Percentiles rank a stretch among this genome's conserved stretches.
Evolutionary conservation across 352 stramenopile species (phyloP).

Genomic region (Elongisporangium prolatum): DNA sequence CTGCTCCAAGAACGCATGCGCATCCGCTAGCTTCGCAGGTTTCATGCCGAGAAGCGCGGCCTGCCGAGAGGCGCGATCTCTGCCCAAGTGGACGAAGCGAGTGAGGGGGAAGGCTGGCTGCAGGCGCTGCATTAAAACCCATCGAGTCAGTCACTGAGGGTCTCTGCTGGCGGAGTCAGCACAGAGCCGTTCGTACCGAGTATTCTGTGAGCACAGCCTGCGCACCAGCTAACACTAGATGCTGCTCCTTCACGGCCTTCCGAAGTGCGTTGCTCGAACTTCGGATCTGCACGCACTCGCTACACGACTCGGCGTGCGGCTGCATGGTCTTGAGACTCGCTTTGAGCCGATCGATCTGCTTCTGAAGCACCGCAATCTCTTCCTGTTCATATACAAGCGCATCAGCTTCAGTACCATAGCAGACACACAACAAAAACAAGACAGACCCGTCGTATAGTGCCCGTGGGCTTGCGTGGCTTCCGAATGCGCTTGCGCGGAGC

Average conservation of each 20-base stretch:
- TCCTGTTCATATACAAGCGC: conserved; percentile 7
- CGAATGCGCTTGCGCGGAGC: neutral
- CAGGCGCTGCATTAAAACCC: conserved; percentile 16
- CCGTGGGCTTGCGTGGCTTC: conserved; percentile 18
- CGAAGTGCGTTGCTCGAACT: conserved; percentile 18
- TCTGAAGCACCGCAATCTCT: conserved; percentile 14
- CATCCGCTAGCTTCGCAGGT: conserved; percentile 23
- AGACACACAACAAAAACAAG: too few relatives aligned
- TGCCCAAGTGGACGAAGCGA: conserved; percentile 26
- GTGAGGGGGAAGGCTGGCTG: conserved; percentile 26
- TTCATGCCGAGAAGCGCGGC: conserved; percentile 19
- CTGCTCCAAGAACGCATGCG: conserved; percentile 25
- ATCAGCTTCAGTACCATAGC: conserved; percentile 8
- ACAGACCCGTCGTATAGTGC: conserved; percentile 21
- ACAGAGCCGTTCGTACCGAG: conserved; percentile 1
- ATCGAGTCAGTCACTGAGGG: neutral
- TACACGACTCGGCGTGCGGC: neutral
- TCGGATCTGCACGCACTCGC: conserved; percentile 14
- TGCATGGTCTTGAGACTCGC: conserved; percentile 12
- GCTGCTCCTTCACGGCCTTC: conserved; percentile 23
- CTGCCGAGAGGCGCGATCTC: conserved; percentile 19
- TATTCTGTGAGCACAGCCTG: conserved; percentile 24
- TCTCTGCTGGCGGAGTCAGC: neutral
- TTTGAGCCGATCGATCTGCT: conserved; percentile 12
- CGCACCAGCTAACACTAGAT: conserved; percentile 20